These are phyloP conservation scores for Penicillium lividum DNA, from an alignment of 495 filamentous ascomycete species.

Conservation along the genomic window DNA sequence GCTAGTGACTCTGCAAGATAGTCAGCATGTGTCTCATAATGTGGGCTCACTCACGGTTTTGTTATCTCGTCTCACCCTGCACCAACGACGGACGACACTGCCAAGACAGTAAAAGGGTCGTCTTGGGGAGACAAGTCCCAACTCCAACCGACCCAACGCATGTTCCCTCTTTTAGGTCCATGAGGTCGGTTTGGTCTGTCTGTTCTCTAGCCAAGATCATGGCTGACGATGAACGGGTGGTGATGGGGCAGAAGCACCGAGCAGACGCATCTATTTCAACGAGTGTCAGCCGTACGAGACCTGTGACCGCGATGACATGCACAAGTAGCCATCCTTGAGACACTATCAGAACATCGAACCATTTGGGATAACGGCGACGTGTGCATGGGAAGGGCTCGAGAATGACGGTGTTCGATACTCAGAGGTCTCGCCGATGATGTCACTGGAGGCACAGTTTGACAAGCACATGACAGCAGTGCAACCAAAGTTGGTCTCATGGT, in stretches of 20 bases:
- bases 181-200: background rate
- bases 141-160: background rate
- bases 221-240: background rate
- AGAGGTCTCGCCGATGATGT: background rate
- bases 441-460: background rate
- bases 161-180: background rate
- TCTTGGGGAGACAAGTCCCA: no score
- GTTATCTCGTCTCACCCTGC: background rate
- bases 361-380: constrained; percentile 4
- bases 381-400: background rate
- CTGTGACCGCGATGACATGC: constrained; percentile 1
- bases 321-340: constrained; percentile 2
- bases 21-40: constrained; percentile 1
- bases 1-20: constrained; percentile 1
- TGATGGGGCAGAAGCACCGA: background rate
- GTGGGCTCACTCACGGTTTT: constrained; percentile 2
- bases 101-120: background rate
- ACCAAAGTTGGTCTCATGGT: background rate
- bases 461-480: background rate
- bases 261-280: background rate
- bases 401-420: background rate
- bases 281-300: background rate
- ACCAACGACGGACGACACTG: background rate
- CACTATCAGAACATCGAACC: constrained; percentile 7
- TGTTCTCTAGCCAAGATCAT: background rate